These are phyloP conservation scores for Halophytophthora batemanensis DNA, from an alignment of 352 stramenopile species.

Conservation along the genomic window DNA sequence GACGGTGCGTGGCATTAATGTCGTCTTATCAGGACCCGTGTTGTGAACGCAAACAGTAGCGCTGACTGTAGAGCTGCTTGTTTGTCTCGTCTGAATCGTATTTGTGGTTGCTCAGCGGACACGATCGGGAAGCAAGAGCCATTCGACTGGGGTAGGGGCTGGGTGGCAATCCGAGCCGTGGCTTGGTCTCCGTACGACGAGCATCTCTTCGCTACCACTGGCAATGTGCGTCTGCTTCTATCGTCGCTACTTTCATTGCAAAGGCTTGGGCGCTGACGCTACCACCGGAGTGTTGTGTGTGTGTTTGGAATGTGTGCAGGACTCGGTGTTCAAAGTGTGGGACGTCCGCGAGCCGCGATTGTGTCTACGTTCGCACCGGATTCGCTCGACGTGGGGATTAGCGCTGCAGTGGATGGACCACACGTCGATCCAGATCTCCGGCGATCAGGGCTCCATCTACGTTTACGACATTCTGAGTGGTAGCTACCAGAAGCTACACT, in stretches of 20 bases:
- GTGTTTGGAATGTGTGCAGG: constrained; percentile 26
- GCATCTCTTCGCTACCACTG: constrained; percentile 81
- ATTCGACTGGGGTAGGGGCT: constrained; percentile 82
- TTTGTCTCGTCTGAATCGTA: too few relatives aligned
- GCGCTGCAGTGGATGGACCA: constrained; percentile 76
- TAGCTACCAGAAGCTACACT: constrained; percentile 79
- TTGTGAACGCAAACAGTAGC: constrained; percentile 7
- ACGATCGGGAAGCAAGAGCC: constrained; percentile 78
- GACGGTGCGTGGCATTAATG: constrained; percentile 39
- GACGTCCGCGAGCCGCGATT: constrained; percentile 78
- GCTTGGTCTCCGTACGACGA: constrained; percentile 82
- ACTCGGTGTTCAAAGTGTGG: constrained; percentile 84
- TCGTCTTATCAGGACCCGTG: not conserved
- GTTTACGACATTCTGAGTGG: constrained; percentile 78
- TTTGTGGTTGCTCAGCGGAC: constrained; percentile 40
- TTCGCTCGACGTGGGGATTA: constrained; percentile 78
- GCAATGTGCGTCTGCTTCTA: constrained; percentile 49
- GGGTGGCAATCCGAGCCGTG: constrained; percentile 76
- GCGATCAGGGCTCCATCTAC: constrained; percentile 79
- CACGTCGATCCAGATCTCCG: constrained; percentile 70
- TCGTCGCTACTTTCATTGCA: not conserved
- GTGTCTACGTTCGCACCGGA: constrained; percentile 74
- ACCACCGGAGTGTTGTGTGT: not conserved
- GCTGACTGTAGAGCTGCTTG: not conserved
- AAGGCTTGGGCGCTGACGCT: not conserved